Conservation (phyloP, 305 asterid species). For the Solanum chacoense region DNA sequence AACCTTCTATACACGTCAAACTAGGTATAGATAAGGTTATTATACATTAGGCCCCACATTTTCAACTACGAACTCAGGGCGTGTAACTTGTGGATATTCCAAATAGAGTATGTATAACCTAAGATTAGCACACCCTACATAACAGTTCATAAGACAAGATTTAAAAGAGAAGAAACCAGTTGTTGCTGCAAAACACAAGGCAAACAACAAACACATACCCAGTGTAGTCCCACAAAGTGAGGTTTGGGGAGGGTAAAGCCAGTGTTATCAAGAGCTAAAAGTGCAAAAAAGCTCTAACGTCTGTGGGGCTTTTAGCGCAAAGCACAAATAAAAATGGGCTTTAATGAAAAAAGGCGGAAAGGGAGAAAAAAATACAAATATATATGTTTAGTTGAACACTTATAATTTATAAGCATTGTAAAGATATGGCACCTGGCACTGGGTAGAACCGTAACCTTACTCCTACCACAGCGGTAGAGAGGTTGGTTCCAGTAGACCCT, state of each 20-base stretch:
- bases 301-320: background rate
- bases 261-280: background rate
- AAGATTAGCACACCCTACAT: background rate
- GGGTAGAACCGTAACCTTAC: background rate
- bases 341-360: background rate
- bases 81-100: background rate
- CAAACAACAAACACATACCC: background rate
- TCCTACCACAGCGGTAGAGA: background rate
- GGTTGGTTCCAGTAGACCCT: background rate
- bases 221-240: background rate
- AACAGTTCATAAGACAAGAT: background rate
- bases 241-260: background rate
- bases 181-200: background rate
- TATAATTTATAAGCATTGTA: background rate
- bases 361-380: background rate
- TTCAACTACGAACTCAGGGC: background rate
- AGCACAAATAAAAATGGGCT: background rate
- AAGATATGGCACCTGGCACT: background rate
- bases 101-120: background rate
- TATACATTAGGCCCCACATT: background rate
- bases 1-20: background rate
- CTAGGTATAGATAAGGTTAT: background rate
- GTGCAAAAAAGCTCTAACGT: background rate
- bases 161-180: background rate
- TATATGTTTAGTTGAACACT: background rate